Evolutionary conservation across 257 asterid genomes (phyloP), one percentile per base, ranked within the genome.

Genomic region (Apocynum venetum): DNA sequence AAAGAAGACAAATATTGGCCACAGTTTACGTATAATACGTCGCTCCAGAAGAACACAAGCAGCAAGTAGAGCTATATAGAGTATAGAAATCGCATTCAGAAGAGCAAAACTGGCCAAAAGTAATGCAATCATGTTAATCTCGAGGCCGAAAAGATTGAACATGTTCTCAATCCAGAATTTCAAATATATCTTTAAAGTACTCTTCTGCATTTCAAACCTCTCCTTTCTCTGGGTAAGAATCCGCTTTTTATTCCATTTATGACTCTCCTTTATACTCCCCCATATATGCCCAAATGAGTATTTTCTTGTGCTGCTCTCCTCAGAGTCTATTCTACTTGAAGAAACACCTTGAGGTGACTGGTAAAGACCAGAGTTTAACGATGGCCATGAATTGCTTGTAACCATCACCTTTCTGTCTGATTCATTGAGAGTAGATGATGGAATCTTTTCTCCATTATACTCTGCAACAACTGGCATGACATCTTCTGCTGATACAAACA

Each of bases 131-230:
- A 96, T 96, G 82, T 89, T 93, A 82, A 96, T 93, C 93, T 96
- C 98, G 78, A 96, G 99, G 79, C 99, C 99, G 77, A 91, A 91
- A 77, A 96, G 97, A 82, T 90, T 96, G 87, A 91, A 96, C 97
- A 96, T 85, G 86, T 96, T 96, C 85, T 96, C 99, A 66, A 86
- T 85, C 99, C 99, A 93, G 87, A 90, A 96, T 86, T 89, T 96
- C 87, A 96, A 85, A 83, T 96, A 96, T 66, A 92, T 91, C 88
- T 91, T 91, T 55, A 96, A 83, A 47, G 95, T 89, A 51, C 89
- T 83, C 89, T 90, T 93, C 83, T 96, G 99, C 88, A 89, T 88
- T 79, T 88, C 96, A 83, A 90, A 91, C 80, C 99, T 92, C 88
- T 96, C 99, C 82, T 88, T 93, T 85, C 90, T 90, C 90, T 90